Base-by-base conservation (phyloP, 2,329 filamentous ascomycete genomes). In the Paradendryphiella salina region DNA sequence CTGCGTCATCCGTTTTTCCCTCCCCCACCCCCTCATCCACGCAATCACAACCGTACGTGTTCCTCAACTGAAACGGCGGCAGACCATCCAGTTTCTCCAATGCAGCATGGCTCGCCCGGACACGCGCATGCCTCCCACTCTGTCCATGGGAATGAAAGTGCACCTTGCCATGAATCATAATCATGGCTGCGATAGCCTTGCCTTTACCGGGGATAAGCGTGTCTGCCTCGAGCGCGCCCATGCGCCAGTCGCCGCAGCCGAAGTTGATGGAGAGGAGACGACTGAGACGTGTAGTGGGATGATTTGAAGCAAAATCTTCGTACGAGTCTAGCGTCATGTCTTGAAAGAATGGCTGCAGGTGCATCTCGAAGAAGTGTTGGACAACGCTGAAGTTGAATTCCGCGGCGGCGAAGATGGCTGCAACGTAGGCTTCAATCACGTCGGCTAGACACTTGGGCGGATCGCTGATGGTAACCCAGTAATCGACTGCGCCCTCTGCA, bases 381-480 rank as follows among this genome's bases (percentile, higher is more conserved):
- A 97, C 87, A 14, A 85, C 79, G 10, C 71, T 70, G 71, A 87
- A 96, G 66, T 94, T 77, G 74, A 93, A 97, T 37, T 81, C 78
- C 0, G 89, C 88, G 72, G 99, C 94, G 9, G 99, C 88, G 69
- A 97, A 97, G 17, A 96, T 80, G 15, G 93, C 93, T 1, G 91
- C 94, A 2, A 96, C 76, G 63, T 91, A 94, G 0, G 93, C 85
- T 77, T 99, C 94, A 3, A 97, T 79, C 31, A 96, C 83, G 71
- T 99, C 94, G 0, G 92, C 84, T 5, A 97, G 82, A 45, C 82
- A 85, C 56, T 94, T 94, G 7, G 88, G 89, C 1, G 88, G 85
- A 33, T 82, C 78, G 13, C 77, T 78, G 10, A 65, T 57, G 17
- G 37, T 59, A 21, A 83, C 79, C 90, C 89, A 94, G 71, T 86